Conservation (phyloP, 2,329 filamentous ascomycete species). For the Beauveria sp. region DNA sequence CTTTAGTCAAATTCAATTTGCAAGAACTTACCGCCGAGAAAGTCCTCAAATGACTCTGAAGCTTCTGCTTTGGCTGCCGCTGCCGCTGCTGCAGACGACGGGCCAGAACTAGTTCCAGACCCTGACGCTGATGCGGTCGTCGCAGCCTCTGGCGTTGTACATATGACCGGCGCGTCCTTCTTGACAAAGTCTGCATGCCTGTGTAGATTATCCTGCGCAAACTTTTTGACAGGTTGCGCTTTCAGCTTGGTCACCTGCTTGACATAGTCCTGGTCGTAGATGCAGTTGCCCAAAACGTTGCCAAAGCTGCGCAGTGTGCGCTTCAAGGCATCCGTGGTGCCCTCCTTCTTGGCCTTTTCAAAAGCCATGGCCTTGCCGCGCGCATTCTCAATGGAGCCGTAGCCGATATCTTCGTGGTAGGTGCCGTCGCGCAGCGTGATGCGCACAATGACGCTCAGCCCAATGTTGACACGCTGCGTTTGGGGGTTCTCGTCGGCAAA, state of each 20-base stretch:
- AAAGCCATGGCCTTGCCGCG: slow-evolving; percentile 93
- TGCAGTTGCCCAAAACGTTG: slow-evolving; percentile 94
- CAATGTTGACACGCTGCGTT: slow-evolving; percentile 73
- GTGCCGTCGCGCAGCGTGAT: slow-evolving; percentile 88
- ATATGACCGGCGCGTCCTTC: slow-evolving; percentile 34
- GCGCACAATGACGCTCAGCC: slow-evolving; percentile 82
- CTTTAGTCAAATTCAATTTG: background rate
- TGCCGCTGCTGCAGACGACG: slow-evolving; percentile 33
- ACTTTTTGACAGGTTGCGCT: slow-evolving; percentile 61
- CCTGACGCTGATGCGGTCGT: background rate
- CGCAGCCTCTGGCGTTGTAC: background rate
- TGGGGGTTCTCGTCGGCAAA: slow-evolving; percentile 83
- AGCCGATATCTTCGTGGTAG: slow-evolving; percentile 96
- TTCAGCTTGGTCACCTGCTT: slow-evolving; percentile 87
- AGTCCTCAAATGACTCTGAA: slow-evolving; percentile 42
- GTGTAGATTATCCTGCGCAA: slow-evolving; percentile 72
- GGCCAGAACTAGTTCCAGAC: background rate
- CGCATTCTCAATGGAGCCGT: slow-evolving; percentile 92
- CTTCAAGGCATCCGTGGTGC: slow-evolving; percentile 89
- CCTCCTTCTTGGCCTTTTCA: slow-evolving; percentile 98
- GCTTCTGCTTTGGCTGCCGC: slow-evolving; percentile 4
- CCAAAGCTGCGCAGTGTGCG: slow-evolving; percentile 85
- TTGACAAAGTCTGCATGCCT: slow-evolving; percentile 71
- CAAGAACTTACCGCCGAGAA: slow-evolving; percentile 36
- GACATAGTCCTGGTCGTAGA: slow-evolving; percentile 95